A percentile compares a stretch with the other conserved stretches of the same genome.
Conservation (phyloP, 108 stramenopile species). For the Parietichytrium sp. region DNA sequence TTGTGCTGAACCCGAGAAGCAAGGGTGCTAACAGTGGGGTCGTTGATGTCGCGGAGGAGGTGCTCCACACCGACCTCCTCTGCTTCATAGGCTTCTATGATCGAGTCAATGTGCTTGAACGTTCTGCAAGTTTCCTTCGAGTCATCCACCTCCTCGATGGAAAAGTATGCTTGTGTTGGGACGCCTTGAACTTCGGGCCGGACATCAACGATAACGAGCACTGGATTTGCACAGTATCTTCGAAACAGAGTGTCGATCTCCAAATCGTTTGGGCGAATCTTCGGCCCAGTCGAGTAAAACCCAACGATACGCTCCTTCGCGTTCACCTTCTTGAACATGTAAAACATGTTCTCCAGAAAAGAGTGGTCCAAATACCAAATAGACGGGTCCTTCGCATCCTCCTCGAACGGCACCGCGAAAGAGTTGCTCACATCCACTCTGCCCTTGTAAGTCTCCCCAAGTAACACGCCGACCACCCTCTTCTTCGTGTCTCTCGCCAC, state of each 20-base stretch:
- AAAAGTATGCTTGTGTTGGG: slow-evolving; percentile 89
- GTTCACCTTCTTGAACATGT: slow-evolving; percentile 54
- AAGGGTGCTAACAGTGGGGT: slow-evolving; percentile 91
- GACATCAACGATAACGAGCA: slow-evolving; percentile 98
- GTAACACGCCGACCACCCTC: slow-evolving; percentile 92
- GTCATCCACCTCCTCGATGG: slow-evolving; percentile 77
- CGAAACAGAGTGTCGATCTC: slow-evolving; percentile 76
- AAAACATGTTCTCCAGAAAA: slow-evolving; percentile 78
- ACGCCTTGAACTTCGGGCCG: slow-evolving; percentile 82
- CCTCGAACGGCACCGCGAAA: slow-evolving; percentile 99
- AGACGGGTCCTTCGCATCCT: slow-evolving; percentile 73
- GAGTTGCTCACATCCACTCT: slow-evolving; percentile 81
- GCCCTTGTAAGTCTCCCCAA: slow-evolving; percentile 66
- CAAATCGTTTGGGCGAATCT: slow-evolving; percentile 84
- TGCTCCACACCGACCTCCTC: slow-evolving; percentile 98
- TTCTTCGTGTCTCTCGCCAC: slow-evolving; percentile 91
- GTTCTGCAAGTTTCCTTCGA: slow-evolving; percentile 75
- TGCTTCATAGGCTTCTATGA: slow-evolving; percentile 89
- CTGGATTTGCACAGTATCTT: slow-evolving; percentile 75
- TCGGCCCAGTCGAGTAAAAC: slow-evolving; percentile 84
- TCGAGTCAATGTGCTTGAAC: slow-evolving; percentile 87
- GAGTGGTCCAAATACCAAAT: slow-evolving; percentile 97
- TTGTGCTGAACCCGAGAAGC: slow-evolving; percentile 90
- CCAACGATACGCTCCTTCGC: slow-evolving; percentile 89
- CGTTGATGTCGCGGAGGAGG: slow-evolving; percentile 96